Evolutionary conservation across 192 early-diverging fungal species (phyloP).

Genomic region (Phycomyces blakesleeanus): DNA sequence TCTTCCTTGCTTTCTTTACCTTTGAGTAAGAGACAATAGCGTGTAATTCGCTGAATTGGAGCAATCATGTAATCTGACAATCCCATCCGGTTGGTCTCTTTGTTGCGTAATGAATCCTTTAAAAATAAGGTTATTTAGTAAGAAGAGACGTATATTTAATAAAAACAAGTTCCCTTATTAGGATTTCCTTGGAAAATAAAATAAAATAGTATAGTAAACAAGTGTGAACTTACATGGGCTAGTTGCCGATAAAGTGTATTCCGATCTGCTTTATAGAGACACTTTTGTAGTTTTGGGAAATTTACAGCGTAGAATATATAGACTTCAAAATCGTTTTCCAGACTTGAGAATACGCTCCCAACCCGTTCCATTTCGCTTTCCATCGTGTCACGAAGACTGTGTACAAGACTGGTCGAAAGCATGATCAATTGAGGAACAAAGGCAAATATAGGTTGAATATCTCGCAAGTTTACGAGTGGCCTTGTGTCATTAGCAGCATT

Average conservation of each 20-base stretch:
- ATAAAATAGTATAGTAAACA: too few relatives aligned
- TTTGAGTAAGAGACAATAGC: constrained; percentile 70
- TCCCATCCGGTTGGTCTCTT: constrained; percentile 56
- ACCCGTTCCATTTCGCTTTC: constrained; percentile 12
- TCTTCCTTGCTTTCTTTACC: not conserved
- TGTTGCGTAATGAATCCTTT: constrained; percentile 40
- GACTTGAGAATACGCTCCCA: constrained; percentile 32
- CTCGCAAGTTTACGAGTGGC: constrained; percentile 31
- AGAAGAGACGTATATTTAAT: not conserved
- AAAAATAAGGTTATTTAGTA: constrained; percentile 8
- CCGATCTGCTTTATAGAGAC: constrained; percentile 22
- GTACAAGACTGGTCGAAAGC: constrained; percentile 27
- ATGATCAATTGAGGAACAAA: constrained; percentile 35
- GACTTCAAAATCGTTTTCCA: constrained; percentile 34
- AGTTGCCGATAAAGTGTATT: constrained; percentile 34
- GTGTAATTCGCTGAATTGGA: constrained; percentile 75
- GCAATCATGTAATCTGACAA: constrained; percentile 73
- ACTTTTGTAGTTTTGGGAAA: constrained; percentile 25
- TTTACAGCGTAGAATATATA: constrained; percentile 38
- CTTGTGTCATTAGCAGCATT: constrained; percentile 23
- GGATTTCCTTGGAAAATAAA: too few relatives aligned
- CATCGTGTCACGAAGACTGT: constrained; percentile 14
- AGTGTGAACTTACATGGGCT: constrained; percentile 30
- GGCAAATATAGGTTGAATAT: constrained; percentile 36
- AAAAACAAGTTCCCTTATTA: too few relatives aligned